Percentiles rank a stretch among this genome's conserved stretches.
Evolutionary conservation across 2,329 filamentous ascomycete genomes (phyloP).

Genomic region (Penicillium vulpinum): DNA sequence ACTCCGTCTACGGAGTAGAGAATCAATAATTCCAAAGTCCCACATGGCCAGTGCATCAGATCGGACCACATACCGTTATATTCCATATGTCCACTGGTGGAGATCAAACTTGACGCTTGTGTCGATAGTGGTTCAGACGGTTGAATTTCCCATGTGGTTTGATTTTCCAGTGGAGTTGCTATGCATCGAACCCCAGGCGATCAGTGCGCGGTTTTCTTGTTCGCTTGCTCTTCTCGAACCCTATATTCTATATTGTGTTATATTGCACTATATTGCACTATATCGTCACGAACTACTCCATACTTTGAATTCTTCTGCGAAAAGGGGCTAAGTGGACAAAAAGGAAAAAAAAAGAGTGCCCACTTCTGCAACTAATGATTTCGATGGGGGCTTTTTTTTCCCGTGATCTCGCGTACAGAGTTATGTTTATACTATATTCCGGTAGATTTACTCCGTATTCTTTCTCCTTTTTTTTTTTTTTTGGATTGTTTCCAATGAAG

Average conservation of each 20-base stretch:
- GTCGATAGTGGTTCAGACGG: neutral
- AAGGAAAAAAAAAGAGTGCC: neutral
- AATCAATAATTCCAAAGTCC: neutral
- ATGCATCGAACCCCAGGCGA: neutral
- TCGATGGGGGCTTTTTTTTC: neutral
- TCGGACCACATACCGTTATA: constrained; percentile 3
- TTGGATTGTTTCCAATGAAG: neutral
- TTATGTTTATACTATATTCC: too few species aligned
- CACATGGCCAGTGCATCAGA: constrained; percentile 1
- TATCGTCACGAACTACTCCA: constrained; percentile 3
- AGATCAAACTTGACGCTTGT: constrained; percentile 1
- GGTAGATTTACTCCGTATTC: neutral
- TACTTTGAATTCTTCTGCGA: neutral
- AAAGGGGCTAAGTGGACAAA: neutral
- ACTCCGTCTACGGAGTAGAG: neutral
- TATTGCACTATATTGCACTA: neutral
- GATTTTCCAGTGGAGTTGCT: neutral
- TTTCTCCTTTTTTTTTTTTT: neutral
- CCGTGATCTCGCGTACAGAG: neutral
- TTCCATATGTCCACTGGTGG: neutral
- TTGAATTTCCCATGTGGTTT: neutral
- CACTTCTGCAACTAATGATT: constrained; percentile 5
- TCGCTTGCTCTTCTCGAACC: constrained; percentile 2
- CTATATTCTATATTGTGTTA: neutral
- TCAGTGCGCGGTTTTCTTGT: constrained; percentile 1